Evolutionary conservation across 1,284 basidiomycete species (phyloP).

Genomic region (Kalmanozyma brasiliensis): DNA sequence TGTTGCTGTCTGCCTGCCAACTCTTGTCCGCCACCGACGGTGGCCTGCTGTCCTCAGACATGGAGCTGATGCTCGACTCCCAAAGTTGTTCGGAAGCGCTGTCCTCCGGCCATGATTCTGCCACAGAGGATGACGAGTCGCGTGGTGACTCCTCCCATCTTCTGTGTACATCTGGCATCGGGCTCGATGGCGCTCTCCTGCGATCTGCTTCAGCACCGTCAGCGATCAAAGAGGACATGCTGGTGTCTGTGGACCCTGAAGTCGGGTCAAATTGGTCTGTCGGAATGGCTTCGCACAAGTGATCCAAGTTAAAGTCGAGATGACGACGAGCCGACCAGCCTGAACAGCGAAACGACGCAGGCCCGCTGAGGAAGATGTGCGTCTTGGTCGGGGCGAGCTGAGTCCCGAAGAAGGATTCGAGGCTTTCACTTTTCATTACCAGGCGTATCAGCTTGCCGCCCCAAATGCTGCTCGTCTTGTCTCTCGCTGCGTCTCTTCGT

Average conservation of each 20-base stretch:
- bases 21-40: conserved; percentile 21
- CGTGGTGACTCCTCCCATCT: conserved; percentile 17
- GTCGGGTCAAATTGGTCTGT: not conserved
- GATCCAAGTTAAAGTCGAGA: conserved; percentile 34
- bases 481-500: conserved; percentile 23
- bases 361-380: conserved; percentile 46
- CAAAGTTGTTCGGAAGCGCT: conserved; percentile 24
- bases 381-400: conserved; percentile 30
- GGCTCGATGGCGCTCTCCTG: conserved; percentile 16
- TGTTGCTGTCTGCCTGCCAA: conserved; percentile 2
- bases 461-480: conserved; percentile 45
- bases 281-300: not conserved
- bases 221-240: not conserved
- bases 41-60: conserved; percentile 31
- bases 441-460: conserved; percentile 54
- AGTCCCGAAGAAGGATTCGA: conserved; percentile 19
- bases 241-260: conserved; percentile 7
- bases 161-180: conserved; percentile 4
- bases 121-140: conserved; percentile 23
- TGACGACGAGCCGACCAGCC: conserved; percentile 52
- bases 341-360: conserved; percentile 30
- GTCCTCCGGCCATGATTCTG: conserved; percentile 37
- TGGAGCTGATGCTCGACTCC: conserved; percentile 37
- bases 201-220: not conserved
- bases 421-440: conserved; percentile 30